Conservation (phyloP, 805 yeast species). For the Kodamaea nitidulidarum region DNA sequence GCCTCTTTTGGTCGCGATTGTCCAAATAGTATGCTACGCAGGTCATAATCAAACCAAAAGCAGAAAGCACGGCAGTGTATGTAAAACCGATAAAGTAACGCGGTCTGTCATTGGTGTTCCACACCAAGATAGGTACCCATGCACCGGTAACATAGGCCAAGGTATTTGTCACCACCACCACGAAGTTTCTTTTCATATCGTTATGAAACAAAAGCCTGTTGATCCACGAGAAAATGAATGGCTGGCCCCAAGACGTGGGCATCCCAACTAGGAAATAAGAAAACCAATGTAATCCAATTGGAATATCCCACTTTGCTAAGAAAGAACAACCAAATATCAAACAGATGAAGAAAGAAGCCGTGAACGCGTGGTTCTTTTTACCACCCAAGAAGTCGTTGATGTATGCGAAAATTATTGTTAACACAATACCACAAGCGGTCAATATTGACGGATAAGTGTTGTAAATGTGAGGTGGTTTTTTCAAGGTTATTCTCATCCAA, state of each 20-base stretch:
- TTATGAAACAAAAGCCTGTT: conserved; percentile 43
- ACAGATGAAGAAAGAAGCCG: conserved; percentile 34
- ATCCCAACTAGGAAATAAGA: conserved; percentile 46
- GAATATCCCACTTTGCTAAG: conserved; percentile 47
- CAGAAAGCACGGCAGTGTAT: conserved; percentile 24
- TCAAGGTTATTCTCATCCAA: conserved; percentile 31
- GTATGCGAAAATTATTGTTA: conserved; percentile 31
- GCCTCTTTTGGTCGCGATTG: conserved; percentile 21
- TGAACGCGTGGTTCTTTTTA: conserved; percentile 32
- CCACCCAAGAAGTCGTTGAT: conserved; percentile 31
- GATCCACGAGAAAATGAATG: conserved; percentile 54
- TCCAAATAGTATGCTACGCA: conserved; percentile 22
- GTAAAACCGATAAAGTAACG: conserved; percentile 30
- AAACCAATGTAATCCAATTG: conserved; percentile 47
- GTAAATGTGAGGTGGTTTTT: conserved; percentile 25
- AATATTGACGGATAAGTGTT: conserved; percentile 31
- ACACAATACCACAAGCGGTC: conserved; percentile 32
- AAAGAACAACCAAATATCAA: conserved; percentile 41
- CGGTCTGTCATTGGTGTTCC: conserved; percentile 36
- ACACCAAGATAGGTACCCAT: conserved; percentile 37
- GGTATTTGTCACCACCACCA: conserved; percentile 36
- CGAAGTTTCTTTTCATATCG: conserved; percentile 38
- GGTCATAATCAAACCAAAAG: conserved; percentile 30
- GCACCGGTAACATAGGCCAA: conserved; percentile 38
- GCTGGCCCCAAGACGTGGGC: conserved; percentile 52